A percentile compares a stretch with the other conserved stretches of the same genome.
Evolutionary conservation across 2,329 filamentous ascomycete genomes (phyloP).

Genomic region (Hypoxylon sp.): DNA sequence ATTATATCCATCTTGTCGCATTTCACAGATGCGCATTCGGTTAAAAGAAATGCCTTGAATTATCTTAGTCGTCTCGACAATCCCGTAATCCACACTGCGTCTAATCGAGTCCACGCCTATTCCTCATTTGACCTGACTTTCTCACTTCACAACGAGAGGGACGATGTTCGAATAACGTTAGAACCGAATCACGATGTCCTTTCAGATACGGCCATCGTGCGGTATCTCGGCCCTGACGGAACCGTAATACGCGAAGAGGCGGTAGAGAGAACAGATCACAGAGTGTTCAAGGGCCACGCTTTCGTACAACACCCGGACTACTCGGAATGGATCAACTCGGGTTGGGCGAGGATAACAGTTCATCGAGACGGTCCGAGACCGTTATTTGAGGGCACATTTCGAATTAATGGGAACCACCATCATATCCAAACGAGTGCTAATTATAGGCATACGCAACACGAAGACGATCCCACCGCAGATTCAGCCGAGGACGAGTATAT

Average conservation of each 20-base stretch:
- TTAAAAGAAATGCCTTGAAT: constrained; percentile 77
- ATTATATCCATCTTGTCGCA: constrained; percentile 44
- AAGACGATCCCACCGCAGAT: constrained; percentile 73
- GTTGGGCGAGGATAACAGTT: constrained; percentile 86
- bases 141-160: constrained; percentile 69
- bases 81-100: constrained; percentile 78
- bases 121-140: constrained; percentile 90
- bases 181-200: constrained; percentile 94
- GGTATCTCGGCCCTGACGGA: constrained; percentile 77
- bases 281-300: constrained; percentile 82
- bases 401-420: constrained; percentile 81
- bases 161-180: constrained; percentile 79
- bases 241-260: constrained; percentile 70
- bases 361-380: constrained; percentile 78
- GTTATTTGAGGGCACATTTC: constrained; percentile 90
- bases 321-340: constrained; percentile 77
- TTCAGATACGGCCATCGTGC: constrained; percentile 76
- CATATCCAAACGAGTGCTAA: constrained; percentile 81
- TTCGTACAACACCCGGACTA: constrained; percentile 71
- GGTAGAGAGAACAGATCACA: constrained; percentile 77
- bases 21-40: constrained; percentile 68
- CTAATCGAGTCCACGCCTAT: constrained; percentile 79
- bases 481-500: constrained; percentile 74
- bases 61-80: constrained; percentile 78
- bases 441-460: constrained; percentile 76